Conservation (phyloP, 257 asterid genomes). For the Datura wrightii region DNA sequence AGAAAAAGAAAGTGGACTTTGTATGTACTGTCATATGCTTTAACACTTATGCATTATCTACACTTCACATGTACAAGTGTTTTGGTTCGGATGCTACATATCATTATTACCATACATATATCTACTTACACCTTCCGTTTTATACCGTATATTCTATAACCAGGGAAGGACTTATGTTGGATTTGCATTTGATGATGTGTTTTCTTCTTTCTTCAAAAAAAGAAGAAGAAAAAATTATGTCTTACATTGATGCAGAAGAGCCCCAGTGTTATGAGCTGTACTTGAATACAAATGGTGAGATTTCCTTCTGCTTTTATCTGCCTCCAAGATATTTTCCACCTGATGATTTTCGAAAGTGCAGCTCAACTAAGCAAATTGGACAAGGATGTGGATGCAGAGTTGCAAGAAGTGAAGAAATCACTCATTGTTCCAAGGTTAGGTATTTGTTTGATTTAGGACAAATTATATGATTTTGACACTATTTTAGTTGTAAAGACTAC, state of each 20-base stretch:
- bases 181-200: neutral
- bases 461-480: neutral
- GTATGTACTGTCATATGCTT: neutral
- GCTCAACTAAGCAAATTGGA: neutral
- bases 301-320: neutral
- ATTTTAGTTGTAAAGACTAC: neutral
- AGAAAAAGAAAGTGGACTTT: neutral
- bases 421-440: neutral
- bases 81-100: neutral
- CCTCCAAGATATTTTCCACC: neutral
- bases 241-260: neutral
- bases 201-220: neutral
- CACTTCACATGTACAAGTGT: neutral
- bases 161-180: neutral
- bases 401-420: neutral
- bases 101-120: too few species aligned
- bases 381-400: neutral
- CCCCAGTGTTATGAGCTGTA: neutral
- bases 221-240: neutral
- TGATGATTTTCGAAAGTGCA: neutral
- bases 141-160: neutral
- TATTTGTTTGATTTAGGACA: neutral
- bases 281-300: conserved; percentile 3
- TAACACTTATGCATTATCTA: neutral
- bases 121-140: neutral